Evolutionary conservation across 371 early-diverging fungal species (phyloP), one percentile per base, ranked within the genome.

Genomic region (Antonospora locustae): DNA sequence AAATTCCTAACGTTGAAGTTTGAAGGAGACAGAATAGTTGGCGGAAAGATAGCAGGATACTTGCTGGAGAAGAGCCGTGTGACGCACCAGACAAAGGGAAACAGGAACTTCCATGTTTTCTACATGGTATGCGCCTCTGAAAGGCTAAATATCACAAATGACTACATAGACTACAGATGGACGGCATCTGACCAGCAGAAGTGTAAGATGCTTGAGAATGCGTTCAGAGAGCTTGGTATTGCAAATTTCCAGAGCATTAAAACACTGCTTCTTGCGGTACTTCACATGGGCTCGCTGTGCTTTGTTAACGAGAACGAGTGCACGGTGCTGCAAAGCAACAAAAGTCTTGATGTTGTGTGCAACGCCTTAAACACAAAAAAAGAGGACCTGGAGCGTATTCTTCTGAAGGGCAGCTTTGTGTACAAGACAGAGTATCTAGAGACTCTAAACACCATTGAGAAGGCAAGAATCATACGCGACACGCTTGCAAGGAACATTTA

Each of bases 61-160:
- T 77, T 84, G 17, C 79, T 92, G 37, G 91, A 95, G 66, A 78
- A 81, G 37, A 70, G 79, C 48, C 75, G 87, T 41, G 79, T 86
- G 1, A 79, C 80, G 9, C 63, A 75, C 9, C 69, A 75, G 11
- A 71, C 70, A 22, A 52, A 77, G n/a, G 80, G 79, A 49, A 86
- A 93, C 69, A 76, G 83, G 47, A 84, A 80, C 40, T 90, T 87
- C 68, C 83, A 90, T 67, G 81, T 86, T 25, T 88, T 91, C 61
- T 85, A 88, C 16, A 7, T 11, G 14, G 7, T 19, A 11, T 43
- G 44, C 16, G 44, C n/a, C n/a, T n/a, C n/a, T n/a, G n/a, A 7
- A 4, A 3, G 22, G 27, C 12, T 22, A 65, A 22, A 49, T 53
- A 1, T 49, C 72, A 20, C 38, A 51, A 23, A 66, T 63, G 37